Base-by-base conservation (phyloP, 2,329 filamentous ascomycete genomes). In the Apiospora rasikravindrae region DNA sequence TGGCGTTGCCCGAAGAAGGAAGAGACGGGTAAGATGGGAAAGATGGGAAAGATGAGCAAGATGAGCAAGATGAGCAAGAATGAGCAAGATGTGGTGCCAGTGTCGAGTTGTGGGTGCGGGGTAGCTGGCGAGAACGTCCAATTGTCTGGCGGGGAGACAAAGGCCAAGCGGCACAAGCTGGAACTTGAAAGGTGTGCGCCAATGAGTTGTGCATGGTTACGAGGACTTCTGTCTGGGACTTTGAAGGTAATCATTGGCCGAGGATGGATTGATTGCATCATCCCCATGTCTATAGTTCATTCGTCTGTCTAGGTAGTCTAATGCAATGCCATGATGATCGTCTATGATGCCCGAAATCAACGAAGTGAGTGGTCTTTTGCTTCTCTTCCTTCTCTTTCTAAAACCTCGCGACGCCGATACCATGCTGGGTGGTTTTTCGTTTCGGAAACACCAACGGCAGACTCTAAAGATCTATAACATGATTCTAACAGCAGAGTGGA, bases 261-360 rank as follows among this genome's bases (percentile, higher is more conserved):
- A n/a, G 26, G 8, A 45, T 45, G 16, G 44, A 42, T 42, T 42
- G 49, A 26, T 26, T 51, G 13, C 24, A 42, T 42, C 40, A 42
- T 14, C 40, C 40, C 40, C 13, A 64, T 22, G 57, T 37, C 33
- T 64, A 33, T 64, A 33, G 57, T 40, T 22, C 33, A 40, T 64
- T 64, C 57, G 33, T 40, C 57, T 64, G 33, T 64, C 29, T 64
- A 51, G 57, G 29, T 64, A 64, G 33, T 61, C 29, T 64, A 64
- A n/a, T n/a, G 8, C n/a, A 37, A 37, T 64, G 57, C 29, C 57
- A 37, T 64, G 57, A n/a, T 61, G 13, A 8, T 64, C 57, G 8
- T 37, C 33, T 37, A 37, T 37, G 33, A 37, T 64, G 40, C 6
- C 19, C 4, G 7, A n/a, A 64, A 64, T n/a, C 29, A 40, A 40